phyloP scores from a whole-genome alignment of 805 yeast genomes.

The Soucietia sequanensis region DNA sequence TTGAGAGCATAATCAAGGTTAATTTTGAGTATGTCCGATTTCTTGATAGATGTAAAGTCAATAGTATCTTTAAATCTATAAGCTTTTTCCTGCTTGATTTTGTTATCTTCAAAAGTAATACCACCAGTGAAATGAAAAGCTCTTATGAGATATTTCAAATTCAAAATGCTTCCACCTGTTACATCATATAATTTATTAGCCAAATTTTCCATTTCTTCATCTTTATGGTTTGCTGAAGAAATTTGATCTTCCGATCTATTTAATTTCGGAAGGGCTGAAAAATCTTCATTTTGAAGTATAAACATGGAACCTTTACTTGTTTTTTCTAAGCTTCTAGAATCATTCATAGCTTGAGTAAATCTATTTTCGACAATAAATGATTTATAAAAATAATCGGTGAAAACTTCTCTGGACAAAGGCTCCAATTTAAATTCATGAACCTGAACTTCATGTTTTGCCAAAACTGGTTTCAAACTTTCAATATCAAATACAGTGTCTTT shows the following conservation, averaged over 20 bases:
- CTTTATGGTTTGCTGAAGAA: not conserved
- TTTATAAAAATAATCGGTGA: not conserved
- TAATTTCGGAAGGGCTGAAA: not conserved
- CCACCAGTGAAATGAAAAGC: conserved; percentile 3
- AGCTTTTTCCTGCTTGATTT: conserved; percentile 4
- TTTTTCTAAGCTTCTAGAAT: not conserved
- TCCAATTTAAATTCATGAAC: not conserved
- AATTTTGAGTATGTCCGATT: conserved; percentile 14
- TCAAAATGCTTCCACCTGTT: conserved; percentile 17
- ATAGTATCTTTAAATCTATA: conserved; percentile 6
- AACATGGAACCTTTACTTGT: not conserved
- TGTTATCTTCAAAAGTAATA: conserved; percentile 2
- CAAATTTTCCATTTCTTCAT: not conserved
- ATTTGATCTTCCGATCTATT: not conserved
- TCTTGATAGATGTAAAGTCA: not conserved
- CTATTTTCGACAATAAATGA: not conserved
- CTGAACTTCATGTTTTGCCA: not conserved
- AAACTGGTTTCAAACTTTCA: not conserved
- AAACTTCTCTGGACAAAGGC: not conserved
- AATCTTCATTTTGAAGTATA: conserved; percentile 3
- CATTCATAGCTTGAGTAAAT: not conserved
- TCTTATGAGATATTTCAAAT: conserved; percentile 11
- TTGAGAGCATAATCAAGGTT: conserved; percentile 15
- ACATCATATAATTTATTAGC: not conserved
- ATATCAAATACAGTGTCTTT: not conserved